These are phyloP conservation scores for Sugiyamaella japonica DNA, from an alignment of 1,139 yeast genomes.

Conservation along the genomic window DNA sequence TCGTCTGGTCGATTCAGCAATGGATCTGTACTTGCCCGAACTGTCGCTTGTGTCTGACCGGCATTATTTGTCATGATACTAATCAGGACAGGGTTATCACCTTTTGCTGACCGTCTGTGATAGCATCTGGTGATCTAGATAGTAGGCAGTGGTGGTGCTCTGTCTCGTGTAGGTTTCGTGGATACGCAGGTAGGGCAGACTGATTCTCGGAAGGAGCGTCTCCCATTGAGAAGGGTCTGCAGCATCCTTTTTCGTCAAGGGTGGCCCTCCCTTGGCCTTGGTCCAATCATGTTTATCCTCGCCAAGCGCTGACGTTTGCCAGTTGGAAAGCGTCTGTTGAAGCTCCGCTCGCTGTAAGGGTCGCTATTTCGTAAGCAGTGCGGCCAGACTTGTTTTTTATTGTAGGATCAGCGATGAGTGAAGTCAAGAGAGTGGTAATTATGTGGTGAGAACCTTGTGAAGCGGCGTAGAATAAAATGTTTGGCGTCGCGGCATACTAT, in stretches of 20 bases:
- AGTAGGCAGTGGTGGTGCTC: too few relatives aligned
- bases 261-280: constrained; percentile 63
- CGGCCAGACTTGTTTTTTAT: constrained; percentile 53
- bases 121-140: too few relatives aligned
- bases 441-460: constrained; percentile 65
- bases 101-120: too few relatives aligned
- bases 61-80: too few relatives aligned
- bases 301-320: constrained; percentile 65
- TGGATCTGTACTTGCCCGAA: too few relatives aligned
- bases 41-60: too few relatives aligned
- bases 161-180: too few relatives aligned
- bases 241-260: constrained; percentile 52
- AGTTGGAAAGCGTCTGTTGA: constrained; percentile 63
- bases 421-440: constrained; percentile 62
- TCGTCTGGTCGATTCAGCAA: too few relatives aligned
- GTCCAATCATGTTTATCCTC: constrained; percentile 70
- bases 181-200: too few relatives aligned
- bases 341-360: constrained; percentile 47
- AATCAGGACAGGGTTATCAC: too few relatives aligned
- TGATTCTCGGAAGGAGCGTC: too few relatives aligned
- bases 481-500: constrained; percentile 61
- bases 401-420: constrained; percentile 71
- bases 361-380: constrained; percentile 57
- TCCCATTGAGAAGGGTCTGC: constrained; percentile 38
- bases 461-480: constrained; percentile 77